Evolutionary conservation across 2,329 filamentous ascomycete genomes (phyloP), one percentile per base, ranked within the genome.

Genomic region (Massarina eburnea): DNA sequence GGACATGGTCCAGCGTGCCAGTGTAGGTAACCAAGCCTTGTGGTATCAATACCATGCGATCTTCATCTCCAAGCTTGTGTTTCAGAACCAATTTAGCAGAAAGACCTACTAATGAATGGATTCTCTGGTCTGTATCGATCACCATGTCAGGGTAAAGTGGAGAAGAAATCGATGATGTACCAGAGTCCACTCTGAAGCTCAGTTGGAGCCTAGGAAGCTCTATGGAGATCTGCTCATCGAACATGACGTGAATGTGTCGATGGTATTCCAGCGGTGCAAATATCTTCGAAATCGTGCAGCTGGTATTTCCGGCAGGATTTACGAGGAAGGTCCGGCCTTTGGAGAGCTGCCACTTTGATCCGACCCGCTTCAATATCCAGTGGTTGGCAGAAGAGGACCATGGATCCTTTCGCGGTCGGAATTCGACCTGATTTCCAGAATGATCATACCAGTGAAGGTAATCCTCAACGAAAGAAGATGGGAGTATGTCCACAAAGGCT

Each of bases 41-140:
- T 0, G 57, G 42, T 8, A 80, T 72, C 0, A 49, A 43, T 0
- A 80, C 71, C 0, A 52, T 69, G 2, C 74, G 72, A 2, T 62
- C 45, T 1, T 46, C 27, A 24, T 39, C 33, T 8, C 35, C 49
- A 6, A 35, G n/a, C 19, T 10, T 50, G 9, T 9, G 49, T 24
- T 39, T 65, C 45, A 48, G 27, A 6, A 61, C 50, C 14, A 67
- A 43, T 17, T 59, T 63, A 33, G 45, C 64, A 3, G n/a, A 20
- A 3, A 69, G 35, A 1, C 66, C 64, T 18, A 53, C 29, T 2
- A 68, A 40, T 21, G 62, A 57, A 1, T 54, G 58, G 8, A 65
- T 51, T 0, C 14, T 39, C 36, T 68, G 64, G 36, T 60, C 30
- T 0, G 36, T 0, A 29, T 68, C 66, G 8, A 68, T 27, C 3